A percentile compares a stretch with the other conserved stretches of the same genome.
Conservation (phyloP, 2,329 filamentous ascomycete genomes). For the Aspergillus glaucus region DNA sequence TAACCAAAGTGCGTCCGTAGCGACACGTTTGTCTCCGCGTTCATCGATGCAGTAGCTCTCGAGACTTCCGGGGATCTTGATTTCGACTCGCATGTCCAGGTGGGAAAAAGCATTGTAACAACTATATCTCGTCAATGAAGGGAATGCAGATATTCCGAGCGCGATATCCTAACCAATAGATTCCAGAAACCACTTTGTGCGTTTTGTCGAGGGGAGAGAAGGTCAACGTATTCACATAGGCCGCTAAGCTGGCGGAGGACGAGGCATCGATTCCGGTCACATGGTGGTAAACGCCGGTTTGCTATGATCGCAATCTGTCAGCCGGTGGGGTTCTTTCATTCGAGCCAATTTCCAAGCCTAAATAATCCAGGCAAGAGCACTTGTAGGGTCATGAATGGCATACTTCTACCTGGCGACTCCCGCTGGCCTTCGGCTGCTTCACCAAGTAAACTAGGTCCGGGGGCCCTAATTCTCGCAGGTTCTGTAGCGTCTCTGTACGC, state of each 20-base stretch:
- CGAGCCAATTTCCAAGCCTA: neutral
- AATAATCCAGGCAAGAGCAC: no score
- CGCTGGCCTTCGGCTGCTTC: constrained; percentile 61
- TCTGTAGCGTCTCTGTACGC: constrained; percentile 79
- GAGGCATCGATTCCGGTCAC: constrained; percentile 95
- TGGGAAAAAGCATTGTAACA: constrained; percentile 99
- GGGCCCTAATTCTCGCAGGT: constrained; percentile 85
- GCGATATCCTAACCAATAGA: constrained; percentile 68
- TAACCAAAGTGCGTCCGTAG: constrained; percentile 90
- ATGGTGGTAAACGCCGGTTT: constrained; percentile 96
- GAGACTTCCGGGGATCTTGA: constrained; percentile 91
- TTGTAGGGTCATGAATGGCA: neutral
- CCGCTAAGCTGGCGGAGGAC: constrained; percentile 90
- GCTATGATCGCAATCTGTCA: constrained; percentile 6
- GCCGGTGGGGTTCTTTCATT: neutral
- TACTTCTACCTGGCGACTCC: constrained; percentile 49
- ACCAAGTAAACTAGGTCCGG: constrained; percentile 93
- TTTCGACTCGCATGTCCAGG: constrained; percentile 96
- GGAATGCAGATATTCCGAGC: neutral
- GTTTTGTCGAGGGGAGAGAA: constrained; percentile 79
- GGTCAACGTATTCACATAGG: constrained; percentile 96
- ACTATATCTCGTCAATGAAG: constrained; percentile 34
- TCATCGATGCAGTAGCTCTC: constrained; percentile 98
- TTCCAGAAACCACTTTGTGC: constrained; percentile 84
- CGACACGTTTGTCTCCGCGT: constrained; percentile 86